These are phyloP conservation scores for Microdochium bolleyi DNA, from an alignment of 2,329 filamentous ascomycete species.

Conservation along the genomic window DNA sequence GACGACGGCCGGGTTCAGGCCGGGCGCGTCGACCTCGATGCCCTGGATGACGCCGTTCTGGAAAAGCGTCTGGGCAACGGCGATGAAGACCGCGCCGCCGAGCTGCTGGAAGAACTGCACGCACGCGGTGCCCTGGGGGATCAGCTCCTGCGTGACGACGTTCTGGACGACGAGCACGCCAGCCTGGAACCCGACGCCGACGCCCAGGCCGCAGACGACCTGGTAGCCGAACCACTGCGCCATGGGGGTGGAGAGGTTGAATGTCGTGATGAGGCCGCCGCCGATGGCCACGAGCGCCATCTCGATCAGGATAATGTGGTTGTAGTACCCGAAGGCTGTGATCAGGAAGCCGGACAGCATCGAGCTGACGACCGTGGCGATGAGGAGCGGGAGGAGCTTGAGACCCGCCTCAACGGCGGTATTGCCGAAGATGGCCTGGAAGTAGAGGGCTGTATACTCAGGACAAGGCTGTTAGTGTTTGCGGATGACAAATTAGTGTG, in stretches of 20 bases:
- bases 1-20: slow-evolving; percentile 38
- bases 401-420: slow-evolving; percentile 45
- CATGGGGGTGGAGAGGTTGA: slow-evolving; percentile 35
- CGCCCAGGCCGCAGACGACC: slow-evolving; percentile 44
- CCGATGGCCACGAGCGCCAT: slow-evolving; percentile 33
- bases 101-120: slow-evolving; percentile 57
- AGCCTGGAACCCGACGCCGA: slow-evolving; percentile 40
- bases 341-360: slow-evolving; percentile 29
- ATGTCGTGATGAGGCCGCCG: slow-evolving; percentile 45
- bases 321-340: slow-evolving; percentile 33
- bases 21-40: slow-evolving; percentile 33
- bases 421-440: slow-evolving; percentile 45
- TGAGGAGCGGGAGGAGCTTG: slow-evolving; percentile 44
- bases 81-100: slow-evolving; percentile 58
- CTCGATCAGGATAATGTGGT: slow-evolving; percentile 29
- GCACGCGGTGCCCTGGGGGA: slow-evolving; percentile 42
- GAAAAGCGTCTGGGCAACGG: slow-evolving; percentile 60
- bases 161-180: slow-evolving; percentile 43
- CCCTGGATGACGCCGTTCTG: slow-evolving; percentile 51
- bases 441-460: slow-evolving; percentile 34
- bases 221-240: slow-evolving; percentile 51
- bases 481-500: no score
- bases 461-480: background rate
- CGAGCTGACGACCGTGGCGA: slow-evolving; percentile 40
- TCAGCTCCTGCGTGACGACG: slow-evolving; percentile 35